A percentile compares a stretch with the other conserved stretches of the same genome.
These are phyloP conservation scores for Cryptosporidium sp. DNA, from an alignment of 169 alveolate species.

Conservation along the genomic window DNA sequence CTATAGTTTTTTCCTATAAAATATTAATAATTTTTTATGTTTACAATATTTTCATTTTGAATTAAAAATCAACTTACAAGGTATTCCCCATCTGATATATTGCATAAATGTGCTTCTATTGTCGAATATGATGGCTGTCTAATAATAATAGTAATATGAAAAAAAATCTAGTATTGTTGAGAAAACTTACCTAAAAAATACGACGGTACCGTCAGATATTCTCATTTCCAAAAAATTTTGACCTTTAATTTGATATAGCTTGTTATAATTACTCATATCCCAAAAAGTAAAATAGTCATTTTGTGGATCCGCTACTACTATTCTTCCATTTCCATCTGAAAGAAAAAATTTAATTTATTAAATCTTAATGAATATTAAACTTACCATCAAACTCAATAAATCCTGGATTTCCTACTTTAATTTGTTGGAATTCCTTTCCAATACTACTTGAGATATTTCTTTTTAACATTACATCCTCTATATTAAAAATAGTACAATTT, in stretches of 20 bases:
- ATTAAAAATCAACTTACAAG: slow-evolving; percentile 23
- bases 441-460: slow-evolving; percentile 35
- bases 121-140: slow-evolving; percentile 75
- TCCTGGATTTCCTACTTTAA: slow-evolving; percentile 74
- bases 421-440: slow-evolving; percentile 60
- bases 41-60: background rate
- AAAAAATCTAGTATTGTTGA: background rate
- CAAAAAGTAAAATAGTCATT: slow-evolving; percentile 68
- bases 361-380: background rate
- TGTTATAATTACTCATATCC: slow-evolving; percentile 73
- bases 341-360: background rate
- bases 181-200: slow-evolving; percentile 51
- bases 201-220: slow-evolving; percentile 73
- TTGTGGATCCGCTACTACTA: slow-evolving; percentile 73
- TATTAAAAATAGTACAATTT: slow-evolving; percentile 63
- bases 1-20: slow-evolving; percentile 45
- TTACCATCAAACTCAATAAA: slow-evolving; percentile 74
- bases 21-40: background rate
- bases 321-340: slow-evolving; percentile 72
- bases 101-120: slow-evolving; percentile 71
- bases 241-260: slow-evolving; percentile 53
- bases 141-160: background rate
- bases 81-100: slow-evolving; percentile 47
- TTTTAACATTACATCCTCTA: slow-evolving; percentile 36
- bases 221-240: slow-evolving; percentile 73